These are phyloP conservation scores for Ustilago esculenta DNA, from an alignment of 1,284 basidiomycete species.

Conservation along the genomic window DNA sequence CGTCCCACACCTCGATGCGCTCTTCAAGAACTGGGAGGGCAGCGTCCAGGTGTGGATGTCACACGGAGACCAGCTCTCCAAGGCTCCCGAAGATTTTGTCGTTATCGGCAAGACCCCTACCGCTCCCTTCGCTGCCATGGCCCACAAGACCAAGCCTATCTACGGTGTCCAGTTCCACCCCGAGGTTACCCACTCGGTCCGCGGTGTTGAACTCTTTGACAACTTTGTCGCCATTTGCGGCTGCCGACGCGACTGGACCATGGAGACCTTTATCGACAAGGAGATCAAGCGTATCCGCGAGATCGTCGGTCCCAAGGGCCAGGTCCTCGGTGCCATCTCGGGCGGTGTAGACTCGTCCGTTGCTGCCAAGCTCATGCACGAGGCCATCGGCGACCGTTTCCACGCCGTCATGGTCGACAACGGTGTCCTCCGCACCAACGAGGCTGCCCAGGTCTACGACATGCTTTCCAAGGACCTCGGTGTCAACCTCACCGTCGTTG, in stretches of 20 bases:
- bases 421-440: constrained; percentile 91
- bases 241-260: constrained; percentile 89
- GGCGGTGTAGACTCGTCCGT: constrained; percentile 98
- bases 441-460: constrained; percentile 90
- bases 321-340: constrained; percentile 96
- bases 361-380: constrained; percentile 98
- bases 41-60: constrained; percentile 98
- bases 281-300: constrained; percentile 94
- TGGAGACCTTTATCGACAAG: constrained; percentile 99
- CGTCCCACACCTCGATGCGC: constrained; percentile 72
- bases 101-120: constrained; percentile 86
- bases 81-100: constrained; percentile 83
- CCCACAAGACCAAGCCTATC: constrained; percentile 86
- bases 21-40: constrained; percentile 85
- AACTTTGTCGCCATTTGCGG: constrained; percentile 86
- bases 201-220: constrained; percentile 89
- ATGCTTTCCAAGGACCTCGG: constrained; percentile 95
- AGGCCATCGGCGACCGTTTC: constrained; percentile 95
- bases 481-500: constrained; percentile 94
- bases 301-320: constrained; percentile 91
- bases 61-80: constrained; percentile 92
- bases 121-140: constrained; percentile 92
- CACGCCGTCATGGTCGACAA: constrained; percentile 99
- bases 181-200: constrained; percentile 93
- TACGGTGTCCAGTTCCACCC: constrained; percentile 99